phyloP scores from a whole-genome alignment of 164 flowering plant genomes.

The Aristolochia fimbriata region DNA sequence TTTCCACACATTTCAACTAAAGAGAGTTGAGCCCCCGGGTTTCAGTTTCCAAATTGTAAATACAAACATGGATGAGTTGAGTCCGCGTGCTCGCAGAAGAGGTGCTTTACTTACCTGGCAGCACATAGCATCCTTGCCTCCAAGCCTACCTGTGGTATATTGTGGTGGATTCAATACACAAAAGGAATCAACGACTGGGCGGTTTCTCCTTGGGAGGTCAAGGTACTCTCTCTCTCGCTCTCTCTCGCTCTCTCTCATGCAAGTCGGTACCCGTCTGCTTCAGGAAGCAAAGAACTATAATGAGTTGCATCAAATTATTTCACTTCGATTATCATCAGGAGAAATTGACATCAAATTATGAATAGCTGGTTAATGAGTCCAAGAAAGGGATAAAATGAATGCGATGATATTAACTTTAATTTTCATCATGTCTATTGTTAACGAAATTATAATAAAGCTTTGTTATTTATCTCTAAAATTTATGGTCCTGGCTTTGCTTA shows the following conservation, averaged over 20 bases:
- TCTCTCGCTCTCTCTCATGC: not conserved
- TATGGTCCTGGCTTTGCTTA: too few relatives aligned
- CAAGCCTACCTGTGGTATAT: conserved; percentile 84
- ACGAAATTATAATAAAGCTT: too few relatives aligned
- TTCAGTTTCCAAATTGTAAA: conserved; percentile 92
- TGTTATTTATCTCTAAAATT: too few relatives aligned
- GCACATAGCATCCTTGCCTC: conserved; percentile 95
- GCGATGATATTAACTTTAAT: too few relatives aligned
- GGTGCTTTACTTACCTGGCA: conserved; percentile 98
- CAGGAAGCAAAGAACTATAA: too few relatives aligned
- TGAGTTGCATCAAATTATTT: too few relatives aligned
- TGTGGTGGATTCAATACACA: conserved; percentile 97
- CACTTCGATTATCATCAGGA: too few relatives aligned
- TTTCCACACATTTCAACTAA: conserved; percentile 92
- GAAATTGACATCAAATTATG: too few relatives aligned
- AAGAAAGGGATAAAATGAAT: too few relatives aligned
- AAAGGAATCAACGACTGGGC: conserved; percentile 92
- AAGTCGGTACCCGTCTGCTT: too few relatives aligned
- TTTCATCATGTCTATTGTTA: too few relatives aligned
- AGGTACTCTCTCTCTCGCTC: conserved; percentile 34
- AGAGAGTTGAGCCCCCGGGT: conserved; percentile 90
- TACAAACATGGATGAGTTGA: conserved; percentile 81
- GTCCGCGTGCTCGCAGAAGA: conserved; percentile 91
- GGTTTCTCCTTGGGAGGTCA: conserved; percentile 94
- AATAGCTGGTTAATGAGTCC: too few relatives aligned